These are phyloP conservation scores for Ustilago loliicola DNA, from an alignment of 1,284 basidiomycete species.

Conservation along the genomic window DNA sequence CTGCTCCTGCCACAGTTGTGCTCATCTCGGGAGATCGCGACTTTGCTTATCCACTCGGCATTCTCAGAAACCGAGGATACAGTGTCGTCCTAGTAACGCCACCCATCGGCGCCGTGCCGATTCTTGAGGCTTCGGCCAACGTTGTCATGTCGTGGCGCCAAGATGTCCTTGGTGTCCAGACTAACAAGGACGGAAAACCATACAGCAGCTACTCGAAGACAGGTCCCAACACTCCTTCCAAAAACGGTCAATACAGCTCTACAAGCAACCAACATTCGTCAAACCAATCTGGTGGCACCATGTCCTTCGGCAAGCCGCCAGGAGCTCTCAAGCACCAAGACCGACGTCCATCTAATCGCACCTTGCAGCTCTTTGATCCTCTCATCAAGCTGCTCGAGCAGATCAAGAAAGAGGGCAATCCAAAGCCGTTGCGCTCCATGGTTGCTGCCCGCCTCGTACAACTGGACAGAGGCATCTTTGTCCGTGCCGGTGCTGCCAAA, in stretches of 20 bases:
- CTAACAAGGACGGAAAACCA: constrained; percentile 48
- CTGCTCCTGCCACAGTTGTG: constrained; percentile 59
- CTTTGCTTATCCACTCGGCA: constrained; percentile 64
- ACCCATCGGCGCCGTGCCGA: constrained; percentile 61
- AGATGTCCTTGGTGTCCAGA: constrained; percentile 61
- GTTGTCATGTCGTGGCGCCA: constrained; percentile 62
- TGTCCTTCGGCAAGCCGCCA: constrained; percentile 27
- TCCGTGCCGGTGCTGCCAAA: constrained; percentile 53
- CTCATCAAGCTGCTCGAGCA: constrained; percentile 55
- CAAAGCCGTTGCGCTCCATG: constrained; percentile 50
- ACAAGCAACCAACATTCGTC: constrained; percentile 3
- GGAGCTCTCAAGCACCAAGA: constrained; percentile 31
- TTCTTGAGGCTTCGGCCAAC: constrained; percentile 62
- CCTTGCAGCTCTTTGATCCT: constrained; percentile 52
- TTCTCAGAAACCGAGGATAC: constrained; percentile 62
- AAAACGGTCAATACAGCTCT: constrained; percentile 9
- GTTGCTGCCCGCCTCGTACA: constrained; percentile 47
- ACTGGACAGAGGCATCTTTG: constrained; percentile 51
- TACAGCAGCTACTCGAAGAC: constrained; percentile 42
- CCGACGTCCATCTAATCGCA: constrained; percentile 44
- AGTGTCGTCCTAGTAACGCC: constrained; percentile 60
- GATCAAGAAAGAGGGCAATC: constrained; percentile 53
- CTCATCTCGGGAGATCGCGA: constrained; percentile 65
- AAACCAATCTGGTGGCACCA: background rate
- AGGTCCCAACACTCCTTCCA: constrained; percentile 31